A percentile compares a stretch with the other conserved stretches of the same genome.
These are phyloP conservation scores for Trichoderma gamsii DNA, from an alignment of 495 filamentous ascomycete species.

Conservation along the genomic window DNA sequence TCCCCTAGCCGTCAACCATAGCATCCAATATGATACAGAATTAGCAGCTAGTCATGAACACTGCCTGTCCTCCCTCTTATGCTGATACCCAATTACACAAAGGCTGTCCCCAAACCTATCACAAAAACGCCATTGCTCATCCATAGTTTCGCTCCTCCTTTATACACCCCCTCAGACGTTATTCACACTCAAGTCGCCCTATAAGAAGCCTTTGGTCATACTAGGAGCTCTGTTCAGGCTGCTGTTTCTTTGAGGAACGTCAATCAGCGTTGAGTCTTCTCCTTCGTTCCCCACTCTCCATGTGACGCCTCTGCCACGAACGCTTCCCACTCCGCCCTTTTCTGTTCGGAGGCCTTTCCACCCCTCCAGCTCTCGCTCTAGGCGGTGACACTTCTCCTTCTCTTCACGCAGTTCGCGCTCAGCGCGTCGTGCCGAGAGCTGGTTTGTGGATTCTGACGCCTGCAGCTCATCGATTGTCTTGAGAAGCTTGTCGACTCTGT, in stretches of 20 bases:
- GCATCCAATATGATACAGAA: slow-evolving; percentile 11
- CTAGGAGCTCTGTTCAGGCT: slow-evolving; percentile 47
- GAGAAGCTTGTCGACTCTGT: slow-evolving; percentile 84
- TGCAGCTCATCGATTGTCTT: slow-evolving; percentile 91
- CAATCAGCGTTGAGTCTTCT: slow-evolving; percentile 33
- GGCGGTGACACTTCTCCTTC: slow-evolving; percentile 68
- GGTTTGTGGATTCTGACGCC: slow-evolving; percentile 69
- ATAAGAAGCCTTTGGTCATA: slow-evolving; percentile 53
- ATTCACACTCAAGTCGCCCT: slow-evolving; percentile 9
- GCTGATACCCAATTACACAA: slow-evolving; percentile 5
- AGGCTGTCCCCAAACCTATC: neutral
- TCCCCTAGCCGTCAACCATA: neutral
- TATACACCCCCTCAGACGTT: neutral
- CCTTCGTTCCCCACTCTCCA: slow-evolving; percentile 36
- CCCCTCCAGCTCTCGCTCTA: slow-evolving; percentile 84
- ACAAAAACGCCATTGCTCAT: slow-evolving; percentile 3
- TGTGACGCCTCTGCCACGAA: slow-evolving; percentile 32
- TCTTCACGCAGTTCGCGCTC: slow-evolving; percentile 90
- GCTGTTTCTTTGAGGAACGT: slow-evolving; percentile 49
- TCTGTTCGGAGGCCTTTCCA: slow-evolving; percentile 74
- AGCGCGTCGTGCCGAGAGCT: slow-evolving; percentile 71
- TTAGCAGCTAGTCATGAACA: neutral
- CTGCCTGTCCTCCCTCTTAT: neutral
- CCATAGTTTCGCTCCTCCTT: neutral
- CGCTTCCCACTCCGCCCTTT: slow-evolving; percentile 34